Evolutionary conservation across 768 basidiomycete species (phyloP), one percentile per base, ranked within the genome.

Genomic region (Leccinum ochraceum): DNA sequence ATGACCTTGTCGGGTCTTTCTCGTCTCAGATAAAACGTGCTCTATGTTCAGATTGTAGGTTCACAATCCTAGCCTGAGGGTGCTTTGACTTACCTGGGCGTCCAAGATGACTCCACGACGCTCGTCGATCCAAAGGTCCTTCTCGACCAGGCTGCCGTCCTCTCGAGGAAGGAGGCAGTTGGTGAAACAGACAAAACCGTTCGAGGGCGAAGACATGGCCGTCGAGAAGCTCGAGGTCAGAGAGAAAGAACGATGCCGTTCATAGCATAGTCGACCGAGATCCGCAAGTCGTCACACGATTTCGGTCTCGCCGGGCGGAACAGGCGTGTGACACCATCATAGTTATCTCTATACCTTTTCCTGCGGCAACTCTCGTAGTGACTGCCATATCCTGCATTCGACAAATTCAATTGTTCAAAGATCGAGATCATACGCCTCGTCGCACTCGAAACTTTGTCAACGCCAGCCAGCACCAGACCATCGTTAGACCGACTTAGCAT

Each of bases 61-160:
- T 34, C 13, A 7, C 30, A 44, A 26, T 37, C 13, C 28, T 26
- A 26, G 26, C 26, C 26, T 26, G n/a, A 50, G 32, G 52, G 26
- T 26, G 16, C 22, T 36, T 17, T 4, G 49, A 63, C 75, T 39
- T 58, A 86, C 90, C 78, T 92, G 89, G 13, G 90, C 82, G 74
- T 92, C 86, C 42, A 94, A 73, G 62, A 95, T 87, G 60, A 85
- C 77, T 0, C 94, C 94, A 24, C 84, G 80, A 6, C 77, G 76
- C 67, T 89, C 83, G 70, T 94, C 90, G 60, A 94, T 83, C 92
- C 91, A 94, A 20, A 94, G 77, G 67, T 94, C 91, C 67, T 85
- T 83, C 70, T 87, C 79, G 37, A 88, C 73, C 17, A 94, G 79
- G 54, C 79, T 83, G 17, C 93, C 93, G 68, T 94, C 91, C 71